Evolutionary conservation across 2,329 filamentous ascomycete genomes (phyloP), one percentile per base, ranked within the genome.

Genomic region (Juglanconis sp.): DNA sequence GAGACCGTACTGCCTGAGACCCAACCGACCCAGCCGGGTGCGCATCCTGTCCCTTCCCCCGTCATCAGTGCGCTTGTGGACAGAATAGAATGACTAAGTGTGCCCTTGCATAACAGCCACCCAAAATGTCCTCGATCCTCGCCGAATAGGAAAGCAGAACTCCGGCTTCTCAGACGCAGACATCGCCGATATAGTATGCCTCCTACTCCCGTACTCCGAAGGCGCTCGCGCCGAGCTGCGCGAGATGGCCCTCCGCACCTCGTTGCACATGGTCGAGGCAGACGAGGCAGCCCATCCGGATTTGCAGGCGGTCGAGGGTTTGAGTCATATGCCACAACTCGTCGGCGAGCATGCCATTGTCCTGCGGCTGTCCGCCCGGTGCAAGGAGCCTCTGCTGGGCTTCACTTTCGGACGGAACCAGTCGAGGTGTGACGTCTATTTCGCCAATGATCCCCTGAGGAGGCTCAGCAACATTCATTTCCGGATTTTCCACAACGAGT

Each of bases 391-490:
- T 6, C 70, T 78, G 3, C 76, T 85, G 55, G 95, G 95, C 42
- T 98, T 96, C 74, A 83, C 86, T 48, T 98, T 99, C 73, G 95
- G 95, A 35, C 87, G 95, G 58, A 94, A 95, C 69, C 67, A 74
- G 0, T 67, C 73, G 50, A 81, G 84, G 38, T 95, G 91, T 73
- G 95, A 99, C 60, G 76, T 93, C 51, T 83, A 83, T 67, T 85
- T 91, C 52, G 73, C 77, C 40, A 81, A 87, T 64, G 89, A 94
- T 65, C 83, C 84, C 0, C 78, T 84, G 56, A 89, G 85, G 71
- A 84, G 90, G 48, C 83, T 99, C 62, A 98, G 94, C 78, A 97
- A 98, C 71, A 82, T 90, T n/a, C 95, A 99, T 72, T 99, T 98
- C 72, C 88, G 92, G 56, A 96, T 99, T 63, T 96, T 89, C 70